These are phyloP conservation scores for Lactarius vividus DNA, from an alignment of 768 basidiomycete species.

Conservation along the genomic window DNA sequence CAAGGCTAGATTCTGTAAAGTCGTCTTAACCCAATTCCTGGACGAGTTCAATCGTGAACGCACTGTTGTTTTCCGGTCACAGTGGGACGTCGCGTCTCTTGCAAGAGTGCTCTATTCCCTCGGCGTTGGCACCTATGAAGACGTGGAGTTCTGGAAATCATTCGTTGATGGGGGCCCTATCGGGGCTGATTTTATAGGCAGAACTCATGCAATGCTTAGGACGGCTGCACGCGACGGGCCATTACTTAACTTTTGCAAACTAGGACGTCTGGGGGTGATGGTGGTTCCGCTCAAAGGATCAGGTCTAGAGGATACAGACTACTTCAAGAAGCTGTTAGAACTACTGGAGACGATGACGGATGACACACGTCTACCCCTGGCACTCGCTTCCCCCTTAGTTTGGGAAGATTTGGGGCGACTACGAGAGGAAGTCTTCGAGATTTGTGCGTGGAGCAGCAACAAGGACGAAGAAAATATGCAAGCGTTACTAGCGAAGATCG, in stretches of 20 bases:
- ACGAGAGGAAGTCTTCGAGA: neutral
- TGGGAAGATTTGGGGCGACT: constrained; percentile 4
- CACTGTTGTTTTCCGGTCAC: neutral
- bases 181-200: neutral
- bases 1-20: constrained; percentile 1
- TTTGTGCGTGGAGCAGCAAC: neutral
- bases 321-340: constrained; percentile 1
- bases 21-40: neutral
- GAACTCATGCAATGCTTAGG: neutral
- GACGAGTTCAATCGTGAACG: neutral
- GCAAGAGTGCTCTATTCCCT: constrained; percentile 2
- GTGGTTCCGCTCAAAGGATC: neutral
- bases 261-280: neutral
- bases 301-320: neutral
- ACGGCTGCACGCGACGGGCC: constrained; percentile 4
- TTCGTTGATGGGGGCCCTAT: neutral
- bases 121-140: neutral
- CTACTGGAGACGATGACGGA: neutral
- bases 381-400: neutral
- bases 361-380: neutral
- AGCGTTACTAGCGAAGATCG: neutral
- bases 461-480: neutral
- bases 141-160: neutral
- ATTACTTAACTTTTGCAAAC: constrained; percentile 12
- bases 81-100: constrained; percentile 15